Evolutionary conservation across 768 basidiomycete genomes (phyloP), one percentile per base, ranked within the genome.

Genomic region (Ramaria rubella): DNA sequence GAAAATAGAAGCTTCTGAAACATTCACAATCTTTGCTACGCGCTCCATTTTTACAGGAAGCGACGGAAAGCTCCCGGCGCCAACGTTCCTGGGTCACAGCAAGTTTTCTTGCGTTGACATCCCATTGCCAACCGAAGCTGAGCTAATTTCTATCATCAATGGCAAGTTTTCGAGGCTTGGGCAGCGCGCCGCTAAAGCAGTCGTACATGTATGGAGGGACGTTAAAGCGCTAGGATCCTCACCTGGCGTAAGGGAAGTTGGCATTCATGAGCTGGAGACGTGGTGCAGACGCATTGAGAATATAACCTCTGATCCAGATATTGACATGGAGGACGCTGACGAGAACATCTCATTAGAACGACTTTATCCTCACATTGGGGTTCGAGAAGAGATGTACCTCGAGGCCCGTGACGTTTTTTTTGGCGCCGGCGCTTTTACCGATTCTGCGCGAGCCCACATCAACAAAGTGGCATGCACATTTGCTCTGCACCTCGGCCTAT

Each of bases 331-430:
- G 11, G 77, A 79, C 73, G 75, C 78, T 50, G 53, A 77, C 21
- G 67, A 68, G 52, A 21, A 59, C 7, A 40, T 70, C 73, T 49
- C 58, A 56, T 2, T 40, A 58, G 8, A 60, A 62, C 8, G 56
- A 26, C 21, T 50, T 59, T n/a, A 45, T 53, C 7, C 49, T 42
- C 40, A 65, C 60, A 7, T 65, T 73, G 2, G 65, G 85, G 6
- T 94, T 1, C 83, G 93, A 40, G 94, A 98, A 68, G 91, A 94
- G 52, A 82, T 97, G 29, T 94, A 86, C 63, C 74, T 91, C 40
- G 90, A 94, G 65, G 90, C 90, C 0, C 78, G 87, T 19, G 96
- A 98, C 67, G 81, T 95, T 23, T 97, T 99, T 72, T 91, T 96
- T 61, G 90, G 91, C 34, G 78, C 83, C 24, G 81, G 82, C 15